Evolutionary conservation across 2,329 filamentous ascomycete species (phyloP).

Genomic region (Xylaria sp.): DNA sequence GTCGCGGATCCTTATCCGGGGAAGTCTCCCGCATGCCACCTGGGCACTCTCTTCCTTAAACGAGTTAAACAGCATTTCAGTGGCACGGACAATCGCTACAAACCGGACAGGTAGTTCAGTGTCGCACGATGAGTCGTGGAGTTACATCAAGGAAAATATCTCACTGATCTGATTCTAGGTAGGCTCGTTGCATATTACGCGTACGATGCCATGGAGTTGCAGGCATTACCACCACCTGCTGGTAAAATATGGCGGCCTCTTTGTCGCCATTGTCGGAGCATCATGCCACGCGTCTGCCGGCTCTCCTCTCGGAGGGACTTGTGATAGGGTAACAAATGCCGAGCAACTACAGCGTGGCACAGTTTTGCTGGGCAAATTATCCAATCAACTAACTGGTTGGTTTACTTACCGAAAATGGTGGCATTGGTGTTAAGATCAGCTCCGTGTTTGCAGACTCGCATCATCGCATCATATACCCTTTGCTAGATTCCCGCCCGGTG

Average conservation of each 20-base stretch:
- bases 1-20: neutral
- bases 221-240: too few relatives aligned
- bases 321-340: slow-evolving; percentile 72
- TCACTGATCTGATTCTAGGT: too few relatives aligned
- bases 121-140: too few relatives aligned
- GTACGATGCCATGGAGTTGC: too few relatives aligned
- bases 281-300: slow-evolving; percentile 19
- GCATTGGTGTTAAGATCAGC: neutral
- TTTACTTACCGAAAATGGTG: slow-evolving; percentile 1
- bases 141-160: too few relatives aligned
- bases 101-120: too few relatives aligned
- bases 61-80: too few relatives aligned
- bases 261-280: slow-evolving; percentile 47
- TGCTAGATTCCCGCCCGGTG: neutral
- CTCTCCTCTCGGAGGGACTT: slow-evolving; percentile 50
- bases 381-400: neutral
- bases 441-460: too few relatives aligned
- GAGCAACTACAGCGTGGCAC: slow-evolving; percentile 42
- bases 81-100: too few relatives aligned
- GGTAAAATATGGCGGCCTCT: slow-evolving; percentile 73
- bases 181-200: too few relatives aligned
- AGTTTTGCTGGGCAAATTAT: neutral
- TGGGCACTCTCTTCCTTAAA: neutral
- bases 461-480: neutral
- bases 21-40: neutral